Base-by-base conservation (phyloP, 2,329 filamentous ascomycete species). In the Fonsecaea pugnacius region DNA sequence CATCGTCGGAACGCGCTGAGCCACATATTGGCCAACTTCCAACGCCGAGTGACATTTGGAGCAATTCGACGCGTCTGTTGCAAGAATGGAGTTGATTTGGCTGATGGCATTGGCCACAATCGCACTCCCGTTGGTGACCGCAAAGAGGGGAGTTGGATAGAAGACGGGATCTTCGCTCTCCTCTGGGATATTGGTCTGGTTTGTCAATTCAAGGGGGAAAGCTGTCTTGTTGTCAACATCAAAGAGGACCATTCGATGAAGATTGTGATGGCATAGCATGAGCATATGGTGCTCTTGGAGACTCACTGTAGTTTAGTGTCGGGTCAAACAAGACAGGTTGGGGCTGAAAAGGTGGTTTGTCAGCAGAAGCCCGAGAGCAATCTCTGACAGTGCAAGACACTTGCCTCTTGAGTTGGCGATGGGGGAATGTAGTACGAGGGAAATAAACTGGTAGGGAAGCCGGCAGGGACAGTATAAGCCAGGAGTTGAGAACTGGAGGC, bases 301-400 rank as follows among this genome's bases (percentile, higher is more conserved):
- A 48, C 43, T 48, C 21, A 48, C 43, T 85, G 66, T 80, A 77
- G 67, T 86, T 83, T 53, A 85, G 72, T 32, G 86, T 74, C 0
- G 83, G 82, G 72, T 87, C 84, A 65, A 79, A 77, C 3, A 87
- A 71, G 14, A 79, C 79, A 32, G 83, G 83, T 68, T 85, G 83
- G n/a, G 83, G 82, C 71, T 84, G 36, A 53, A 53, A 53, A 18
- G 27, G 51, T 33, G 18, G 48, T 27, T 1, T 53, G 27, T 33
- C 27, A 53, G 27, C 27, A 33, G 9, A 30, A n/a, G 12, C 14
- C 18, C 14, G 24, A 2, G 8, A 18, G 30, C 12, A 7, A 30
- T 3, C n/a, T 3, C 5, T n/a, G 7, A 27, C 0, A 2, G 43
- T 40, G 6, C 2, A 16, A 21, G 32, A 27, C 27, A 30, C 46